Percentiles rank a stretch among this genome's conserved stretches.
These are phyloP conservation scores for Acorus gramineus DNA, from an alignment of 106 monocot species.

Conservation along the genomic window DNA sequence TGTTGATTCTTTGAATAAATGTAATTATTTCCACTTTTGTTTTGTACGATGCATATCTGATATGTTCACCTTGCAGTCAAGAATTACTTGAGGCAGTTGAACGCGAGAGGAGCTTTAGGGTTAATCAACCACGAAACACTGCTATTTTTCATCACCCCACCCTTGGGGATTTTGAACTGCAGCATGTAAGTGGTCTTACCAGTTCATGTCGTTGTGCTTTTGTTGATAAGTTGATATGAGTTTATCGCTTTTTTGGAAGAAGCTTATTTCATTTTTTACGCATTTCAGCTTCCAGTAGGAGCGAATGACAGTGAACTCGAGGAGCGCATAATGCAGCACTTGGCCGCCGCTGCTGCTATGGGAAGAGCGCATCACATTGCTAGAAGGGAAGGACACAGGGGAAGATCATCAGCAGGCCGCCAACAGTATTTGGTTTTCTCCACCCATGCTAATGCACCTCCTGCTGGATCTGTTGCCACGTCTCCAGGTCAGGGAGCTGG, in stretches of 20 bases:
- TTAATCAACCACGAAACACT: conserved; percentile 25
- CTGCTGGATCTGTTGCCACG: conserved; percentile 18
- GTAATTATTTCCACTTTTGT: background rate
- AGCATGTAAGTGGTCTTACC: conserved; percentile 21
- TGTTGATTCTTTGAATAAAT: background rate
- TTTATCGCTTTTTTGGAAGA: background rate
- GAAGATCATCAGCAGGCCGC: conserved; percentile 34
- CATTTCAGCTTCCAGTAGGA: conserved; percentile 45
- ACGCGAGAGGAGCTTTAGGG: conserved; percentile 51
- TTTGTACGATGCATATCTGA: conserved; percentile 6
- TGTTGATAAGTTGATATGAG: background rate
- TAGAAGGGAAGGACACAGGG: conserved; percentile 34
- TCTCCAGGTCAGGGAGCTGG: conserved; percentile 25
- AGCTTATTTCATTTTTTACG: background rate
- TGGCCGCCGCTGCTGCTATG: conserved; percentile 77
- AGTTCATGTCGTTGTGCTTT: background rate
- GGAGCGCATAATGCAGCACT: conserved; percentile 71
- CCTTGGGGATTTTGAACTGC: conserved; percentile 70
- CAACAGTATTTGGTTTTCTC: conserved; percentile 63
- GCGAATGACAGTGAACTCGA: conserved; percentile 59
- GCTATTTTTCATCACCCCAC: conserved; percentile 58
- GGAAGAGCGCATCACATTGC: conserved; percentile 53
- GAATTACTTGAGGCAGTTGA: conserved; percentile 78
- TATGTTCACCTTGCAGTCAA: conserved; percentile 48
- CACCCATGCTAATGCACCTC: conserved; percentile 23